Evolutionary conservation across 768 basidiomycete species (phyloP).

Genomic region (Amanita fuliginea): DNA sequence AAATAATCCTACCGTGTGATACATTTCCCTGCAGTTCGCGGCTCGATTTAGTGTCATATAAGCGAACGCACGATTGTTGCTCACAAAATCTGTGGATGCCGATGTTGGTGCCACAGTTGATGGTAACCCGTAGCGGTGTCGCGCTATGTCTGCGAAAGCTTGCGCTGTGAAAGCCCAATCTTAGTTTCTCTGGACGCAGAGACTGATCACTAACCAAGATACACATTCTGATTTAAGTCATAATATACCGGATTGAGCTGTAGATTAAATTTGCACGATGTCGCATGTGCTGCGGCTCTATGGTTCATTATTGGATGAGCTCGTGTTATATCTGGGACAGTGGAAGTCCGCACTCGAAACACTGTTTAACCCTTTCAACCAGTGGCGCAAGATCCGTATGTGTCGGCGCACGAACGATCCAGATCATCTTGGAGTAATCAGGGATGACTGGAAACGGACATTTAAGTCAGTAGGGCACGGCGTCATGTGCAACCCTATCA

Average conservation of each 20-base stretch:
- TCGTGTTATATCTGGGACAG: not conserved
- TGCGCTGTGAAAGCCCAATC: slow-evolving; percentile 25
- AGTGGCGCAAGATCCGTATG: slow-evolving; percentile 42
- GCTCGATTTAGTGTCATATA: slow-evolving; percentile 5
- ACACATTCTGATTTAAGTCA: slow-evolving; percentile 49
- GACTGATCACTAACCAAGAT: slow-evolving; percentile 30
- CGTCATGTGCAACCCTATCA: not conserved
- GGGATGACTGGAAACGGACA: slow-evolving; percentile 53
- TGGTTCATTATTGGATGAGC: not conserved
- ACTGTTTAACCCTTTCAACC: slow-evolving; percentile 49
- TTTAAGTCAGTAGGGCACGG: not conserved
- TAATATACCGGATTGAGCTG: slow-evolving; percentile 31
- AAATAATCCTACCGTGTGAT: slow-evolving; percentile 40
- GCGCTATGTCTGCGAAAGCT: slow-evolving; percentile 38
- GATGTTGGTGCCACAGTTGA: slow-evolving; percentile 21
- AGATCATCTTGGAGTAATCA: slow-evolving; percentile 68
- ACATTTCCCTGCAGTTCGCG: slow-evolving; percentile 47
- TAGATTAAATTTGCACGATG: slow-evolving; percentile 41
- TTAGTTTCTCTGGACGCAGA: not conserved
- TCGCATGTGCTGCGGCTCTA: slow-evolving; percentile 61
- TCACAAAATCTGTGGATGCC: slow-evolving; percentile 74
- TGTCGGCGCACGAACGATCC: slow-evolving; percentile 61
- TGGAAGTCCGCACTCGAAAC: slow-evolving; percentile 48
- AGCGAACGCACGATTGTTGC: slow-evolving; percentile 15
- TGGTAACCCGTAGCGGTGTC: slow-evolving; percentile 31